A percentile compares a stretch with the other conserved stretches of the same genome.
Conservation (phyloP, 2,329 filamentous ascomycete genomes). For the Calonectria pauciramosa region DNA sequence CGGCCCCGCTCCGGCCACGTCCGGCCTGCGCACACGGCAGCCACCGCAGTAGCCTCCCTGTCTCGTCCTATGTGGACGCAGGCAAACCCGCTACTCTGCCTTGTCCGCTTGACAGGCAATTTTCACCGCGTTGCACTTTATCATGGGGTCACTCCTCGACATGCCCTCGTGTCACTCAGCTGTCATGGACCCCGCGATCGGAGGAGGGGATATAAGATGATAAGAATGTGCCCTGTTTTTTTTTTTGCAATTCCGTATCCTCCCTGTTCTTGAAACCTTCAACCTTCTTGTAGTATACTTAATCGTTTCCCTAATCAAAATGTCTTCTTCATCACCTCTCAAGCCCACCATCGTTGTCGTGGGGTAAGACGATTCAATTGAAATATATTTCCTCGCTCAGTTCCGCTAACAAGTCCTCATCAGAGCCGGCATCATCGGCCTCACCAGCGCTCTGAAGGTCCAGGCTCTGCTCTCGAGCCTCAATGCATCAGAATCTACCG, state of each 20-base stretch:
- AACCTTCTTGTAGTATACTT: background rate
- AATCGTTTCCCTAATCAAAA: background rate
- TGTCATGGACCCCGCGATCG: background rate
- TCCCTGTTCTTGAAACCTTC: background rate
- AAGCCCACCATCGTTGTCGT: constrained; percentile 46
- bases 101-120: background rate
- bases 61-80: background rate
- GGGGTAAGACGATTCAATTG: constrained; percentile 35
- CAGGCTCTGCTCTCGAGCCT: constrained; percentile 46
- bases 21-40: constrained; percentile 13
- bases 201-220: constrained; percentile 1
- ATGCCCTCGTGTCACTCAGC: background rate
- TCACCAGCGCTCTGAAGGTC: constrained; percentile 62
- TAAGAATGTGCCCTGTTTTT: background rate
- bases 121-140: background rate
- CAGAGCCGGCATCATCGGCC: constrained; percentile 68
- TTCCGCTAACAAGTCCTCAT: background rate
- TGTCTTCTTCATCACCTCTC: background rate
- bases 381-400: background rate
- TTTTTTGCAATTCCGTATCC: background rate
- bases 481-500: background rate
- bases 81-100: background rate
- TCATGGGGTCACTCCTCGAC: background rate
- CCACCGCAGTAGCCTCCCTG: background rate
- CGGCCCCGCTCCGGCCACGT: constrained; percentile 29